Conservation (phyloP, 495 filamentous ascomycete genomes). For the Penicillium paradoxum region DNA sequence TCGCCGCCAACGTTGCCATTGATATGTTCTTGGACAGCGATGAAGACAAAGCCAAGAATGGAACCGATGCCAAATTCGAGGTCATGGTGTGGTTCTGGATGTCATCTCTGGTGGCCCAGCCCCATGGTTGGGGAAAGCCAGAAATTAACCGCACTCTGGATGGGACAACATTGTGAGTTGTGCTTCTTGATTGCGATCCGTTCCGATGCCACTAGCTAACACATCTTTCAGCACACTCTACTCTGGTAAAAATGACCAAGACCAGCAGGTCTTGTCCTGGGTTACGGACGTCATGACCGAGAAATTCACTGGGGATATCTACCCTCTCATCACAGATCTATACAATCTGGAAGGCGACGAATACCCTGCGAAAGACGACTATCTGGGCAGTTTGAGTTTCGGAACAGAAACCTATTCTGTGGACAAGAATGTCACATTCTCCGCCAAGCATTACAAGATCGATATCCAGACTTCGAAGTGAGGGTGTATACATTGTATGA, state of each 20-base stretch:
- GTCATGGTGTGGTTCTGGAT: constrained; percentile 44
- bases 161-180: constrained; percentile 32
- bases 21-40: constrained; percentile 44
- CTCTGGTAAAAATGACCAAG: constrained; percentile 16
- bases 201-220: neutral
- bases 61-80: constrained; percentile 32
- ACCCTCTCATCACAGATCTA: constrained; percentile 31
- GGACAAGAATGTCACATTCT: constrained; percentile 30
- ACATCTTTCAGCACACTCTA: constrained; percentile 25
- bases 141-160: constrained; percentile 18
- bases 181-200: neutral
- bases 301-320: constrained; percentile 32
- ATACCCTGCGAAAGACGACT: constrained; percentile 24
- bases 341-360: constrained; percentile 11
- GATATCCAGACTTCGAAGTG: constrained; percentile 22
- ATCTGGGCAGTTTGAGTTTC: constrained; percentile 35
- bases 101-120: constrained; percentile 19
- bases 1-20: constrained; percentile 41
- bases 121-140: constrained; percentile 19
- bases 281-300: constrained; percentile 5
- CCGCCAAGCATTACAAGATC: constrained; percentile 26
- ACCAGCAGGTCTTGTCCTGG: constrained; percentile 36
- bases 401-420: constrained; percentile 34
- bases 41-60: constrained; percentile 20
- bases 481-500: neutral